phyloP scores from a whole-genome alignment of 768 basidiomycete genomes.

The Termitomyces sp. region DNA sequence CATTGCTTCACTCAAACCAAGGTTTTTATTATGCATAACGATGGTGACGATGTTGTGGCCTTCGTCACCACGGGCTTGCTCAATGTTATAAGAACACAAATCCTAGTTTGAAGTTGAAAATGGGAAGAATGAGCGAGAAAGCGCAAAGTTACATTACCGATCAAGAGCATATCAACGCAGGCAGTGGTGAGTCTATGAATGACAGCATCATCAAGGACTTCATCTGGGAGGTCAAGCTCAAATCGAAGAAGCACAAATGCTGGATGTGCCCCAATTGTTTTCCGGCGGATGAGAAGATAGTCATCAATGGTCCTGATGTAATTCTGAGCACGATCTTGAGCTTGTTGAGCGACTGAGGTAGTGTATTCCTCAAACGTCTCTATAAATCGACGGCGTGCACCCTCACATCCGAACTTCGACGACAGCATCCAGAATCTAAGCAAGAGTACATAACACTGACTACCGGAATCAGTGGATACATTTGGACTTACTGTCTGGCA shows the following conservation, averaged over 20 bases:
- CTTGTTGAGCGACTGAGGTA: not conserved
- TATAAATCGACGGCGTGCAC: not conserved
- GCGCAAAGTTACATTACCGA: not conserved
- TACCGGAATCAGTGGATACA: not conserved
- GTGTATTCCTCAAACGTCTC: not conserved
- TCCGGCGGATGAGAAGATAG: not conserved
- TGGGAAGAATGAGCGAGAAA: not conserved
- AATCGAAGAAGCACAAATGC: not conserved
- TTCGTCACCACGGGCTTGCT: too few species aligned
- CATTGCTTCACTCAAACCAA: too few species aligned
- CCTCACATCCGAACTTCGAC: not conserved
- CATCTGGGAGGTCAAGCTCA: not conserved
- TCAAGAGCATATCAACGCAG: not conserved
- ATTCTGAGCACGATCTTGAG: not conserved
- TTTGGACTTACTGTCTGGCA: not conserved
- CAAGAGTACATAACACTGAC: not conserved
- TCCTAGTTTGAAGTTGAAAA: not conserved
- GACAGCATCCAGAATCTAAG: not conserved
- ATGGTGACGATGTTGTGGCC: too few species aligned
- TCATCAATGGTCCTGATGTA: not conserved
- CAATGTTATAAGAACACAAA: not conserved
- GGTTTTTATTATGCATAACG: too few species aligned
- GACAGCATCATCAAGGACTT: not conserved
- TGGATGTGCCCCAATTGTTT: not conserved
- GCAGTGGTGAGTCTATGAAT: not conserved